Conservation (phyloP, 2,329 filamentous ascomycete genomes). For the Elsinoe fawcettii region DNA sequence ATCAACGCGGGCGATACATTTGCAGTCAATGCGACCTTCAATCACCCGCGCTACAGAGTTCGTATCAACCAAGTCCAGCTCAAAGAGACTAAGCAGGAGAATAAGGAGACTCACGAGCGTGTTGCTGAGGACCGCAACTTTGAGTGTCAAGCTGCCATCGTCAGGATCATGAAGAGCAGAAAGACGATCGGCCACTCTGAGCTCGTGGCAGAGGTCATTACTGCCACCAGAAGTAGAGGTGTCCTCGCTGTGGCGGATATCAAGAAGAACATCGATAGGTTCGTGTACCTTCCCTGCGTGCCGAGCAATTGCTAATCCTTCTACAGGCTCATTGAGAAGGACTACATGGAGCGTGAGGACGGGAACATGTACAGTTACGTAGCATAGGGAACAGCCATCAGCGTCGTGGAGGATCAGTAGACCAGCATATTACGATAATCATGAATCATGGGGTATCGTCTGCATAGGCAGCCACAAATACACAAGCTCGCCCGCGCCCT, state of each 20-base stretch:
- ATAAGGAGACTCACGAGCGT: conserved; percentile 84
- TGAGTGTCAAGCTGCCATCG: conserved; percentile 94
- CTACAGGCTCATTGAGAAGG: conserved; percentile 78
- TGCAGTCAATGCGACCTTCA: conserved; percentile 68
- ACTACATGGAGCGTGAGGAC: conserved; percentile 78
- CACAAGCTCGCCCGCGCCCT: no score
- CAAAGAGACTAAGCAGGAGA: conserved; percentile 91
- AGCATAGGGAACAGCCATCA: conserved; percentile 27
- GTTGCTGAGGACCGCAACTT: conserved; percentile 86
- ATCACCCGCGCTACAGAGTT: conserved; percentile 75
- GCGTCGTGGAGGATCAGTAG: neutral
- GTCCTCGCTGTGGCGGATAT: conserved; percentile 80
- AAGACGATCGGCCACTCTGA: conserved; percentile 83
- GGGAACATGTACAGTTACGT: conserved; percentile 46
- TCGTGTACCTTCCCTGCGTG: conserved; percentile 32
- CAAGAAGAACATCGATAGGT: conserved; percentile 96
- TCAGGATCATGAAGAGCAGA: conserved; percentile 91
- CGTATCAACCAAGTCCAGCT: conserved; percentile 99
- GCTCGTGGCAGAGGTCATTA: conserved; percentile 85
- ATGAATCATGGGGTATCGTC: conserved; percentile 11
- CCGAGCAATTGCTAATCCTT: conserved; percentile 21
- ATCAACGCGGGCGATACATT: conserved; percentile 75
- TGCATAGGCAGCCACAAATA: conserved; percentile 1
- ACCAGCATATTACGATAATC: conserved; percentile 2
- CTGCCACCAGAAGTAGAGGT: conserved; percentile 76